A percentile compares a stretch with the other conserved stretches of the same genome.
Evolutionary conservation across 2,329 filamentous ascomycete genomes (phyloP).

Genomic region (Aspergillus pseudoterreus): DNA sequence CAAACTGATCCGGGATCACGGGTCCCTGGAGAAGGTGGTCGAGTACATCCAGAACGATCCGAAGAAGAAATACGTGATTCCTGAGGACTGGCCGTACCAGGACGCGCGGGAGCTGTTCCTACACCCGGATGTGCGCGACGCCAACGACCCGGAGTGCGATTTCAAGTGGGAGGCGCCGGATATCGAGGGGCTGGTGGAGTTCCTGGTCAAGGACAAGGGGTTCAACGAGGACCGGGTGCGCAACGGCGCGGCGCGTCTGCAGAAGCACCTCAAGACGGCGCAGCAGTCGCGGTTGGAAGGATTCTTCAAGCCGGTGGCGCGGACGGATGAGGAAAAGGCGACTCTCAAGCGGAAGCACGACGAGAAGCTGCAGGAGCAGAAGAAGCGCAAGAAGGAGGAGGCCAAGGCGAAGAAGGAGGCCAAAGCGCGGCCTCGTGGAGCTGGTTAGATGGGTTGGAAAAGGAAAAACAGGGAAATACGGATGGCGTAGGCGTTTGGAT

Average conservation of each 20-base stretch:
- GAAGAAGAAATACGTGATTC: slow-evolving; percentile 76
- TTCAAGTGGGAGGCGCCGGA: slow-evolving; percentile 98
- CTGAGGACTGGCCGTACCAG: slow-evolving; percentile 94
- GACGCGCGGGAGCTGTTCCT: slow-evolving; percentile 92
- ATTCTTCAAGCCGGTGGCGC: slow-evolving; percentile 92
- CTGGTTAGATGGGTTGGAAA: slow-evolving; percentile 19
- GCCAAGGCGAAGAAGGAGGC: slow-evolving; percentile 92
- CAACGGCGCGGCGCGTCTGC: slow-evolving; percentile 68
- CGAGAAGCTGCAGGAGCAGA: slow-evolving; percentile 84
- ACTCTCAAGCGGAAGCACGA: slow-evolving; percentile 89
- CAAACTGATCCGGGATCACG: slow-evolving; percentile 90
- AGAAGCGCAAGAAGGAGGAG: slow-evolving; percentile 91
- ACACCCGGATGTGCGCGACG: slow-evolving; percentile 78
- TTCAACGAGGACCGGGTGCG: slow-evolving; percentile 95
- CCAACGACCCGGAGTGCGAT: slow-evolving; percentile 82
- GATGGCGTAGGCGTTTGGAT: no score
- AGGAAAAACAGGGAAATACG: no score
- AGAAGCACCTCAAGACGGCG: slow-evolving; percentile 85
- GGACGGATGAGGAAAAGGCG: slow-evolving; percentile 81
- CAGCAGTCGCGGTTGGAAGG: slow-evolving; percentile 91
- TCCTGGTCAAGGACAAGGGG: slow-evolving; percentile 88
- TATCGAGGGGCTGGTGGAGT: slow-evolving; percentile 82
- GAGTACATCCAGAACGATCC: slow-evolving; percentile 72
- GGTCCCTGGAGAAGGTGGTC: slow-evolving; percentile 80
- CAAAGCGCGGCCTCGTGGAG: slow-evolving; percentile 79